A percentile compares a stretch with the other conserved stretches of the same genome.
Evolutionary conservation across 75 land plant genomes (phyloP).

Genomic region (Gnetum montanum): DNA sequence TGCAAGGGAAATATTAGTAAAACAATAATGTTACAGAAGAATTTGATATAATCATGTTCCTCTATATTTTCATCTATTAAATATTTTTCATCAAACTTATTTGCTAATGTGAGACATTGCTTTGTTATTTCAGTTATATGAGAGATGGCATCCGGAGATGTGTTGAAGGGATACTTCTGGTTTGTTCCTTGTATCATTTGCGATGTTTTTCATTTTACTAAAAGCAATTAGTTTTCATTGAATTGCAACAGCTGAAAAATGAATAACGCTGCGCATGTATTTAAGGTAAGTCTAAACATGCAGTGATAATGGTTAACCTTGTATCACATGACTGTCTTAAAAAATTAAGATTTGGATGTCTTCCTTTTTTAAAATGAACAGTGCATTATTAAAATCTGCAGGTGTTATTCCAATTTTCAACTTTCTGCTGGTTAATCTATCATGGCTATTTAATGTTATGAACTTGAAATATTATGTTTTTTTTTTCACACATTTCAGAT

Average conservation of each 20-base stretch:
- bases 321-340: not conserved
- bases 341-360: not conserved
- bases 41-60: too few relatives aligned
- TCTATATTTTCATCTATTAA: too few relatives aligned
- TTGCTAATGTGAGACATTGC: too few relatives aligned
- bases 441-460: too few relatives aligned
- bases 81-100: too few relatives aligned
- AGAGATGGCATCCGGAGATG: slow-evolving; percentile 8
- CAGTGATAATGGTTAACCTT: not conserved
- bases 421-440: not conserved
- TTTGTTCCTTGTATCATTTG: not conserved
- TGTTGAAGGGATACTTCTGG: slow-evolving; percentile 11
- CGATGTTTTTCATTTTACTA: not conserved
- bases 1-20: too few relatives aligned
- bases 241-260: too few relatives aligned
- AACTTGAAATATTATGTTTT: not conserved
- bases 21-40: too few relatives aligned
- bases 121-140: slow-evolving; percentile 3
- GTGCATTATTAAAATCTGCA: not conserved
- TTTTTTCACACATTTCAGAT: slow-evolving; percentile 1
- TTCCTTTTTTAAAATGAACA: not conserved
- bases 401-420: not conserved
- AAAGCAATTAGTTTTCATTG: too few relatives aligned
- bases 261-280: too few relatives aligned
- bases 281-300: not conserved